phyloP scores from a whole-genome alignment of 192 early-diverging fungal species.

The Kappamyces sp. region DNA sequence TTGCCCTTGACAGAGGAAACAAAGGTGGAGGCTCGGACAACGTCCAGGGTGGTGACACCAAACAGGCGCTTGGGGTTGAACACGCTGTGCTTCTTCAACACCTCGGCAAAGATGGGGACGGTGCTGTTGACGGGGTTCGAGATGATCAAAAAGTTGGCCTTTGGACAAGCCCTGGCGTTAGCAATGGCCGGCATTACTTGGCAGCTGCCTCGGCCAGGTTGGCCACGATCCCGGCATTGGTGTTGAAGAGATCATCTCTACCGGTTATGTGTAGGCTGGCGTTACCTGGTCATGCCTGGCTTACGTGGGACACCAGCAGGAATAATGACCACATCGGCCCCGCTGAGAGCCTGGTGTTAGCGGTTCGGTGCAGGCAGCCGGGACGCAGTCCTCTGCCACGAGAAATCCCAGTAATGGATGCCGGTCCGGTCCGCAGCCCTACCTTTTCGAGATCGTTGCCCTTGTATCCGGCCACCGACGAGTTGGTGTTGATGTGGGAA shows the following conservation, averaged over 20 bases:
- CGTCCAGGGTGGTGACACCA: constrained; percentile 91
- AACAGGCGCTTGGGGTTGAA: constrained; percentile 86
- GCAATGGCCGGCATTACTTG: constrained; percentile 29
- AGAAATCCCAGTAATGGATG: no score
- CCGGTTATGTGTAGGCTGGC: no score
- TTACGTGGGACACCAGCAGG: constrained; percentile 97
- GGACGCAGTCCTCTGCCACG: no score
- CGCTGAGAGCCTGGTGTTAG: constrained; percentile 51
- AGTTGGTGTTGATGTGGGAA: constrained; percentile 83
- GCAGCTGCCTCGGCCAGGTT: constrained; percentile 76
- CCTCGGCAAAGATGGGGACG: constrained; percentile 91
- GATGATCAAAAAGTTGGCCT: constrained; percentile 84
- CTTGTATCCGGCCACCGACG: constrained; percentile 68
- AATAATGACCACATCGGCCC: constrained; percentile 75
- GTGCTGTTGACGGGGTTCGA: constrained; percentile 99
- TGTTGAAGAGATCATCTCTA: constrained; percentile 96
- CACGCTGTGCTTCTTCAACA: constrained; percentile 82
- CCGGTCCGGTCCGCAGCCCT: neutral
- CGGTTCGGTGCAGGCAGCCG: no score
- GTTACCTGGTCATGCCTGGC: constrained; percentile 84
- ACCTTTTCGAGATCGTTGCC: constrained; percentile 53
- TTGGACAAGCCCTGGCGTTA: constrained; percentile 59
- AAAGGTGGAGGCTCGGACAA: constrained; percentile 90
- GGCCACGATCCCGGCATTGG: constrained; percentile 92
- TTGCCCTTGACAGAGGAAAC: constrained; percentile 70